A percentile compares a stretch with the other conserved stretches of the same genome.
These are phyloP conservation scores for Psidium guajava DNA, from an alignment of 345 rosid species.

Conservation along the genomic window DNA sequence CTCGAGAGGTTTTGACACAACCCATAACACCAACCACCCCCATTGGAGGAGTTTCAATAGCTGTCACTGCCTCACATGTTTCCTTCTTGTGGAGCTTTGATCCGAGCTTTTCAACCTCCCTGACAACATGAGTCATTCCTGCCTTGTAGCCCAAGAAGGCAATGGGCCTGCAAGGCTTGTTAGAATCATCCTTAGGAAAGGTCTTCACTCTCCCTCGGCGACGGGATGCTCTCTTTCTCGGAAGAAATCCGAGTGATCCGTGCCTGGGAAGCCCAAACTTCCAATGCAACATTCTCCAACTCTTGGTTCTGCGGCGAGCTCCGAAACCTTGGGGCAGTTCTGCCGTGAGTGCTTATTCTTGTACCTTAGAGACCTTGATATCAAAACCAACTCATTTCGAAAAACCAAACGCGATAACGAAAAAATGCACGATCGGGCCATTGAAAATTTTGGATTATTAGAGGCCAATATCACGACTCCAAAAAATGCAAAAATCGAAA, in stretches of 20 bases:
- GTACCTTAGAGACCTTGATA: no score
- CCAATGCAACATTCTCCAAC: not conserved
- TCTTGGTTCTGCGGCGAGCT: no score
- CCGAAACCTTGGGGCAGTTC: no score
- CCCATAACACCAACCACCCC: slow-evolving; percentile 30
- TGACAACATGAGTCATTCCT: slow-evolving; percentile 22
- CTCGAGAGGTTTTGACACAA: slow-evolving; percentile 23
- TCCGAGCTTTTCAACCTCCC: slow-evolving; percentile 33
- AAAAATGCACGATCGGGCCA: no score
- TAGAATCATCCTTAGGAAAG: slow-evolving; percentile 22
- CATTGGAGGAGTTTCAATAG: slow-evolving; percentile 29
- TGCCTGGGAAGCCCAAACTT: slow-evolving; percentile 23
- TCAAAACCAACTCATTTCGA: no score
- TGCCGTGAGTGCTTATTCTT: no score
- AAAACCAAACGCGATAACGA: no score
- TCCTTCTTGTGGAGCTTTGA: slow-evolving; percentile 34
- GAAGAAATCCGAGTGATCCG: slow-evolving; percentile 32
- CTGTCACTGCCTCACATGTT: slow-evolving; percentile 35
- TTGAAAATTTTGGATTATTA: no score
- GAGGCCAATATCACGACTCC: no score
- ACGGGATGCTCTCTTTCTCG: not conserved
- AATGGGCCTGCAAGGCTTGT: not conserved
- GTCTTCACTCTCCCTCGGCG: slow-evolving; percentile 1
- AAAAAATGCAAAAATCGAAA: no score
- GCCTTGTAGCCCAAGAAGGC: slow-evolving; percentile 2